These are phyloP conservation scores for Pecoramyces ruminantium DNA, from an alignment of 192 early-diverging fungal genomes.

Conservation along the genomic window DNA sequence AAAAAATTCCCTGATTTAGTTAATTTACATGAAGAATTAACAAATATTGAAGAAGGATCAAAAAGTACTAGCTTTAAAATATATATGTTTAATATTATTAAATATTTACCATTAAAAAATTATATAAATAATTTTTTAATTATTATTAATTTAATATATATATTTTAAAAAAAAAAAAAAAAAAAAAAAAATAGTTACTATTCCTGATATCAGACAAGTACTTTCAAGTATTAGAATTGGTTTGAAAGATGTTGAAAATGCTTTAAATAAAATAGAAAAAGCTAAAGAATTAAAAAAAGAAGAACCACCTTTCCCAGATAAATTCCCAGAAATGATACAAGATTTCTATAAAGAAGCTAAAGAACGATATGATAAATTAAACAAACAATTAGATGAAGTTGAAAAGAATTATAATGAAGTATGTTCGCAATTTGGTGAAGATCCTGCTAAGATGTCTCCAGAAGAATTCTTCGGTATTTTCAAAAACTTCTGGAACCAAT, in stretches of 20 bases:
- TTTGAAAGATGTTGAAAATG: not conserved
- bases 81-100: too few species aligned
- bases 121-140: too few species aligned
- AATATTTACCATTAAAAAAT: too few species aligned
- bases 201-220: not conserved
- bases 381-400: slow-evolving; percentile 46
- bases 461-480: slow-evolving; percentile 81
- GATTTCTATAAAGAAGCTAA: slow-evolving; percentile 47
- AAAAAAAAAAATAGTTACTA: not conserved
- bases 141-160: too few species aligned
- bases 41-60: slow-evolving; percentile 48
- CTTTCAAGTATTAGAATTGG: not conserved
- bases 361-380: slow-evolving; percentile 37
- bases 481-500: slow-evolving; percentile 44
- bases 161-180: not conserved
- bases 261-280: not conserved
- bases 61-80: not conserved
- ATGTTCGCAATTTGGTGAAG: slow-evolving; percentile 59
- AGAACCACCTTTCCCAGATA: slow-evolving; percentile 10
- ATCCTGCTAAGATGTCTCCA: slow-evolving; percentile 48
- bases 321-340: slow-evolving; percentile 40
- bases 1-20: slow-evolving; percentile 40
- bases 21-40: slow-evolving; percentile 50
- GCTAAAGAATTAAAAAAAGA: not conserved
- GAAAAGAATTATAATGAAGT: slow-evolving; percentile 51